phyloP scores from a whole-genome alignment of 257 asterid genomes.

The Scutellaria galericulata region DNA sequence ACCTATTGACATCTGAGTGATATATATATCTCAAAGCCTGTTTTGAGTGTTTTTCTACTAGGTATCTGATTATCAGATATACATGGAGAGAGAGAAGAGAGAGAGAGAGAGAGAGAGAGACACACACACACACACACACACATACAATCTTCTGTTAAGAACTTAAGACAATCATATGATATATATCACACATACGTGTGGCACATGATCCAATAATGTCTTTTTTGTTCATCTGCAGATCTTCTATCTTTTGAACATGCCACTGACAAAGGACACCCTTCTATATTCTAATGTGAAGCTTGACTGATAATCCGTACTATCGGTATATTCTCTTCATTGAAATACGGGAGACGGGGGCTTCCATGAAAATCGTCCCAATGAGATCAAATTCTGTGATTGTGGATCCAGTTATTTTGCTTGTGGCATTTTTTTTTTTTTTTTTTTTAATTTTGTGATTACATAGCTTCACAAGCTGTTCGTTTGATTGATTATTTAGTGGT shows the following conservation, averaged over 20 bases:
- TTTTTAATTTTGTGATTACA: constrained; percentile 20
- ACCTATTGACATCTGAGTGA: neutral
- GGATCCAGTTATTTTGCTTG: constrained; percentile 27
- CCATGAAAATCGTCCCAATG: constrained; percentile 34
- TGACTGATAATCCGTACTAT: constrained; percentile 50
- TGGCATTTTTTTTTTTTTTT: constrained; percentile 14
- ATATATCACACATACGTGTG: neutral
- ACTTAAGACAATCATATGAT: neutral
- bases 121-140: no score
- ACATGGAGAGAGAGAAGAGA: no score
- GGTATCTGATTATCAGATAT: neutral
- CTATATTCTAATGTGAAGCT: constrained; percentile 91
- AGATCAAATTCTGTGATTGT: constrained; percentile 32
- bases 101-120: no score
- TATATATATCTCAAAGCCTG: neutral
- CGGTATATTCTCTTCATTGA: constrained; percentile 30
- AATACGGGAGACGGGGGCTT: constrained; percentile 37
- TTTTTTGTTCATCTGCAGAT: constrained; percentile 61
- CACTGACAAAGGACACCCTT: constrained; percentile 95
- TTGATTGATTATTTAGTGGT: constrained; percentile 30
- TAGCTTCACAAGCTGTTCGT: constrained; percentile 35
- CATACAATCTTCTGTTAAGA: neutral
- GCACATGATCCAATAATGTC: constrained; percentile 29
- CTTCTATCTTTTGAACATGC: constrained; percentile 72
- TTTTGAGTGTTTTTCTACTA: neutral